phyloP scores from a whole-genome alignment of 2,329 filamentous ascomycete species.

The Dothidotthia symphoricarpi region DNA sequence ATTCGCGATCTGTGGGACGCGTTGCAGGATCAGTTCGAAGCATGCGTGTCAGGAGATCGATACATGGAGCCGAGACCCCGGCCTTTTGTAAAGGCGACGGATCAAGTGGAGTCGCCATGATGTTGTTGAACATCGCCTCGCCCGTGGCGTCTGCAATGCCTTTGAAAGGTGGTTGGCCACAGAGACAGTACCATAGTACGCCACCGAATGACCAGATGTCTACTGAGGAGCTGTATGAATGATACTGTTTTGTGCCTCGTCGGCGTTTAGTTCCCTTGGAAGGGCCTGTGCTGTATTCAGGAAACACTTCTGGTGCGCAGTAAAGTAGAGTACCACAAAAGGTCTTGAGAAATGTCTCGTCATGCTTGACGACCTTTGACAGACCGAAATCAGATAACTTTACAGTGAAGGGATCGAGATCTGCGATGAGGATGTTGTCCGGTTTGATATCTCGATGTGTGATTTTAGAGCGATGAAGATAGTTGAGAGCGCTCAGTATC shows the following conservation, averaged over 20 bases:
- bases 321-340: slow-evolving; percentile 96
- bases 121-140: slow-evolving; percentile 75
- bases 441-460: slow-evolving; percentile 99
- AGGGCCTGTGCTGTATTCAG: slow-evolving; percentile 68
- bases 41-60: slow-evolving; percentile 76
- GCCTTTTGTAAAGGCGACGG: slow-evolving; percentile 59
- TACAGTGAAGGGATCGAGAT: slow-evolving; percentile 69
- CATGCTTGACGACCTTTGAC: slow-evolving; percentile 88
- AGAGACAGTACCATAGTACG: slow-evolving; percentile 85
- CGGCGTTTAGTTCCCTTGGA: slow-evolving; percentile 63
- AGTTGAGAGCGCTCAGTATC: slow-evolving; percentile 77
- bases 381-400: slow-evolving; percentile 96
- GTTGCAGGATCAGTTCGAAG: slow-evolving; percentile 74
- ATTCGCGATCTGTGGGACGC: slow-evolving; percentile 70
- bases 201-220: slow-evolving; percentile 97
- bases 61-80: slow-evolving; percentile 63
- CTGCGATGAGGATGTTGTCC: slow-evolving; percentile 88
- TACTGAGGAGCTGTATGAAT: slow-evolving; percentile 83
- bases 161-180: slow-evolving; percentile 74
- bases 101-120: slow-evolving; percentile 77
- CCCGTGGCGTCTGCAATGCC: slow-evolving; percentile 74
- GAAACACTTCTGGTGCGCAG: slow-evolving; percentile 95
- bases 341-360: slow-evolving; percentile 89
- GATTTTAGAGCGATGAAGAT: slow-evolving; percentile 83
- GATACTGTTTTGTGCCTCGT: slow-evolving; percentile 50